A percentile compares a stretch with the other conserved stretches of the same genome.
phyloP scores from a whole-genome alignment of 148 eudicot genomes.

The Pouteria glomerata region DNA sequence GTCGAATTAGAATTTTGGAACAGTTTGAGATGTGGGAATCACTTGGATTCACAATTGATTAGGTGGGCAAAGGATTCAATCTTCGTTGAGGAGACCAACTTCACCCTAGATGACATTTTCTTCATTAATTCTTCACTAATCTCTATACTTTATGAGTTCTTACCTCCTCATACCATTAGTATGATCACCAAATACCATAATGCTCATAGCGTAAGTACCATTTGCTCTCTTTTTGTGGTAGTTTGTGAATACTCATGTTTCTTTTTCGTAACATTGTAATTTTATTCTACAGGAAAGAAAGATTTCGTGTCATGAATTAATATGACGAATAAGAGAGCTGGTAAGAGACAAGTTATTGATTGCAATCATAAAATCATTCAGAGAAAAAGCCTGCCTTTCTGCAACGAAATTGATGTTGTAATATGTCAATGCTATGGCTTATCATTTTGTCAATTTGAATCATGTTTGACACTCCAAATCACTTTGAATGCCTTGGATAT shows the following conservation, averaged over 20 bases:
- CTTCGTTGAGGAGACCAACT: constrained; percentile 16
- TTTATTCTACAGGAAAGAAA: constrained; percentile 50
- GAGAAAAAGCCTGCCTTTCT: too few species aligned
- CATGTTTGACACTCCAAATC: too few species aligned
- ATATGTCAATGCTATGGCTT: too few species aligned
- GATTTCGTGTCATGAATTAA: constrained; percentile 42
- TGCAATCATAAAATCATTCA: constrained; percentile 33
- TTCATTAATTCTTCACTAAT: too few species aligned
- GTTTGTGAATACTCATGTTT: too few species aligned
- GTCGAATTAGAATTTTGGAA: too few species aligned
- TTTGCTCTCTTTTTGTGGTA: background rate
- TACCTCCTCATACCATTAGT: constrained; percentile 30
- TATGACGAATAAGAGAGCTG: constrained; percentile 28
- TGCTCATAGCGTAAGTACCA: constrained; percentile 41
- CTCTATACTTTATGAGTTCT: constrained; percentile 29
- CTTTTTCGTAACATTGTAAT: too few species aligned
- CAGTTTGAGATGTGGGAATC: background rate
- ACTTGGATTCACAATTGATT: background rate
- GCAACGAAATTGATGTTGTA: too few species aligned
- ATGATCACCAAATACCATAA: constrained; percentile 31
- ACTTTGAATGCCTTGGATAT: too few species aligned
- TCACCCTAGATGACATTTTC: constrained; percentile 73
- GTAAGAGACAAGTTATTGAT: constrained; percentile 55
- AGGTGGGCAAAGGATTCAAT: constrained; percentile 10
- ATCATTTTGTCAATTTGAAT: too few species aligned